Evolutionary conservation across 2,329 filamentous ascomycete genomes (phyloP).

Genomic region (Exophiala sp.): DNA sequence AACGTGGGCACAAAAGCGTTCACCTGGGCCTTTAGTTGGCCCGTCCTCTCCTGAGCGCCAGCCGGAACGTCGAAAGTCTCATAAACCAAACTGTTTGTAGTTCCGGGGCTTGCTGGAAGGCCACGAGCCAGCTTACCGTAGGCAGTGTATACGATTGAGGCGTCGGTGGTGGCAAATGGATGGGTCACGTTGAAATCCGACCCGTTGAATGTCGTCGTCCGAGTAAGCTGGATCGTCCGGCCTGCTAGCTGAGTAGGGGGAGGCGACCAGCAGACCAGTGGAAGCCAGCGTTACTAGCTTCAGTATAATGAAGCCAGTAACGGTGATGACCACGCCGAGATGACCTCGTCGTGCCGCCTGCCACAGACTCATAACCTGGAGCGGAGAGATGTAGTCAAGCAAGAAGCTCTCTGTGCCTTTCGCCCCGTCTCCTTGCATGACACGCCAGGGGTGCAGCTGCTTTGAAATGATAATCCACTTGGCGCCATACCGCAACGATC

Average conservation of each 20-base stretch:
- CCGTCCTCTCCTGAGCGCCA: too few species aligned
- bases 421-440: slow-evolving; percentile 28
- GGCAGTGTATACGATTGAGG: slow-evolving; percentile 21
- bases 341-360: slow-evolving; percentile 27
- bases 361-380: slow-evolving; percentile 29
- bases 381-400: slow-evolving; percentile 33
- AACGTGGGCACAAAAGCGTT: slow-evolving; percentile 16
- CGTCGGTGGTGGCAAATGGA: slow-evolving; percentile 7
- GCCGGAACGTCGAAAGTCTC: slow-evolving; percentile 4
- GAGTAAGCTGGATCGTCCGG: too few species aligned
- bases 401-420: slow-evolving; percentile 22
- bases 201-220: too few species aligned
- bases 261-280: slow-evolving; percentile 32
- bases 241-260: too few species aligned
- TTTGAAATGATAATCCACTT: slow-evolving; percentile 32
- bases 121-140: slow-evolving; percentile 8
- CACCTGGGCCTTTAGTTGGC: too few species aligned
- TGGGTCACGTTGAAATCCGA: slow-evolving; percentile 5
- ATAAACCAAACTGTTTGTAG: slow-evolving; percentile 7
- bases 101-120: slow-evolving; percentile 7
- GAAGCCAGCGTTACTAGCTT: slow-evolving; percentile 27
- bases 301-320: slow-evolving; percentile 29
- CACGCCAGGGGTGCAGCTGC: slow-evolving; percentile 30
- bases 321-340: slow-evolving; percentile 29
- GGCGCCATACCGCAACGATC: slow-evolving; percentile 31